phyloP scores from a whole-genome alignment of 2,329 filamentous ascomycete species.

The Magnaporthales sp. region DNA sequence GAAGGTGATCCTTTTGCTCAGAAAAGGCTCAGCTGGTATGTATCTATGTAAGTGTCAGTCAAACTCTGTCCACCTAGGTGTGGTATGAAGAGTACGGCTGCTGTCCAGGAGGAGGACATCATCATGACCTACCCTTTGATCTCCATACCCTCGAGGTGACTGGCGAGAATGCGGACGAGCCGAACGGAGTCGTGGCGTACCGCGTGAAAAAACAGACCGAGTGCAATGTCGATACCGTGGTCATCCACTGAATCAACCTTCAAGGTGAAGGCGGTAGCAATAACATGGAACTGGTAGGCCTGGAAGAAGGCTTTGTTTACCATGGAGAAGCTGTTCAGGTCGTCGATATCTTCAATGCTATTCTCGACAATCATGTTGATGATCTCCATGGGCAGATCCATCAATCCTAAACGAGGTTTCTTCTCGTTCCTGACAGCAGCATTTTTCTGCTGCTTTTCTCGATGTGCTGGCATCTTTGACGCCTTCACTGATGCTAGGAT shows the following conservation, averaged over 20 bases:
- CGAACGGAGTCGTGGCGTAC: slow-evolving; percentile 3
- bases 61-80: neutral
- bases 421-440: neutral
- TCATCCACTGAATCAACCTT: neutral
- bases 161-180: neutral
- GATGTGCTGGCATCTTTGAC: neutral
- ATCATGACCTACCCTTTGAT: neutral
- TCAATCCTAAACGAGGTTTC: neutral
- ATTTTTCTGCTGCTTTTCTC: neutral
- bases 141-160: neutral
- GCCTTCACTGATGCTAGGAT: neutral
- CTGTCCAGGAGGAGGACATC: neutral
- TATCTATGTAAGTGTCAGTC: neutral
- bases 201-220: slow-evolving; percentile 1
- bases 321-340: neutral
- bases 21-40: neutral
- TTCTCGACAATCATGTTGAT: neutral
- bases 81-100: neutral
- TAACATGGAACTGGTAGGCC: neutral
- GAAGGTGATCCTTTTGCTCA: neutral
- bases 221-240: neutral
- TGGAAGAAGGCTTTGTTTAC: neutral
- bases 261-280: neutral
- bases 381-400: neutral
- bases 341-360: neutral